Evolutionary conservation across 768 basidiomycete species (phyloP), one percentile per base, ranked within the genome.

Genomic region (Melanogaster broomeanus): DNA sequence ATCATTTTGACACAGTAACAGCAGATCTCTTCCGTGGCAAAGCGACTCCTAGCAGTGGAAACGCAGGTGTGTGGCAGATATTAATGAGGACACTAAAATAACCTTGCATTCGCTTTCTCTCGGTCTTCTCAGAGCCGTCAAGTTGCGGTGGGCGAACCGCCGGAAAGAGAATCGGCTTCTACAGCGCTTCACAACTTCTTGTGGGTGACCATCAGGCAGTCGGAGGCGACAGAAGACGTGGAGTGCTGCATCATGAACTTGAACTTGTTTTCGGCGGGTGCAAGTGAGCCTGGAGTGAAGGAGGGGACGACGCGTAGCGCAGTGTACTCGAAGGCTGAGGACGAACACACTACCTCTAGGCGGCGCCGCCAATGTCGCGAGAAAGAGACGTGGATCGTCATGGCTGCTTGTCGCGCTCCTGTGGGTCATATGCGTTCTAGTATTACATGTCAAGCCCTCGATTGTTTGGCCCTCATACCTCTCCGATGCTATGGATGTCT

Each of bases 371-470:
- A 25, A 18, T 19, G 8, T 34, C 44, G 46, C 51, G 31, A 52
- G 33, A 25, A 60, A 53, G 44, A 42, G 42, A 33, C 18, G 30
- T 31, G 31, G 41, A 45, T 30, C 42, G 28, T 37, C 19, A 45
- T 67, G 62, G 57, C 16, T 50, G 13, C 22, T 67, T 19, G 35
- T 51, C 30, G 38, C 22, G 16, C 19, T 64, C 27, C 24, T 69
- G 25, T 57, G 55, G 19, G 35, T 39, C 10, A 6, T 67, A 39
- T 62, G 25, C 28, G 4, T 67, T 34, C 38, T 67, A 18, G 22
- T 55, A 6, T 62, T 30, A 19, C 53, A 57, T 49, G 11, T 52
- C 19, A 58, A 21, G 12, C 39, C 22, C 15, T 56, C 42, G 7
- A 37, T 18, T 11, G 1, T 47, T 24, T 52, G 48, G 55, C 15